phyloP scores from a whole-genome alignment of 163 green algal species.

The Trebouxia gelatinosa region DNA sequence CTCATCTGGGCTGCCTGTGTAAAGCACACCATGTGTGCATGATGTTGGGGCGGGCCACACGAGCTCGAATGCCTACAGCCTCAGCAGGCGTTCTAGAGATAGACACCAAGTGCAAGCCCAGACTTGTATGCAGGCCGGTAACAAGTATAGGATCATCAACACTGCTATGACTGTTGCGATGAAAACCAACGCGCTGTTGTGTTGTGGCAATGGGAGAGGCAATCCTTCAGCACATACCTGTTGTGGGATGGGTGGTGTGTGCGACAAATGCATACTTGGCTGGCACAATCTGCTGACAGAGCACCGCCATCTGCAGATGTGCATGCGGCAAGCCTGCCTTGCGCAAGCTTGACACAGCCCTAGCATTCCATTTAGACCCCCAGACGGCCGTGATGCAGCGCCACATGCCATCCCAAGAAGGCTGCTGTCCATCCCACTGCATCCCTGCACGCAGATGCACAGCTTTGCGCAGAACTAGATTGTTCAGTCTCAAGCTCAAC shows the following conservation, averaged over 20 bases:
- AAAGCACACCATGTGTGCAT: too few species aligned
- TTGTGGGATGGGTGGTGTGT: slow-evolving; percentile 94
- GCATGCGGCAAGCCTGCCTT: slow-evolving; percentile 46
- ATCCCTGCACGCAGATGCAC: too few species aligned
- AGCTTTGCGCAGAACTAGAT: not conserved
- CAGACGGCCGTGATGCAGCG: slow-evolving; percentile 71
- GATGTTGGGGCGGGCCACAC: too few species aligned
- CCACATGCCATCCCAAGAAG: slow-evolving; percentile 32
- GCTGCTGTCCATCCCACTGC: slow-evolving; percentile 18
- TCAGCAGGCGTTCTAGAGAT: too few species aligned
- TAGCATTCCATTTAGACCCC: slow-evolving; percentile 98
- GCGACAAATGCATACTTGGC: slow-evolving; percentile 98
- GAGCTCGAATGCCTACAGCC: too few species aligned
- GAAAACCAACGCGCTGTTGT: too few species aligned
- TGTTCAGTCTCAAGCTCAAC: not conserved
- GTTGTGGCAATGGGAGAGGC: too few species aligned
- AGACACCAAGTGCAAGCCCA: too few species aligned
- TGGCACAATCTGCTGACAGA: slow-evolving; percentile 86
- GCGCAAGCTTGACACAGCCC: slow-evolving; percentile 83
- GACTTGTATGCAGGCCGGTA: too few species aligned
- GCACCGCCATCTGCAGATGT: slow-evolving; percentile 94
- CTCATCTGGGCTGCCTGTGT: slow-evolving; percentile 44
- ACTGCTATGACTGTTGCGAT: too few species aligned
- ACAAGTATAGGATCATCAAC: too few species aligned
- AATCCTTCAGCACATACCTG: slow-evolving; percentile 35